A percentile compares a stretch with the other conserved stretches of the same genome.
phyloP scores from a whole-genome alignment of 83 land plant genomes.

The Picea engelmannii region DNA sequence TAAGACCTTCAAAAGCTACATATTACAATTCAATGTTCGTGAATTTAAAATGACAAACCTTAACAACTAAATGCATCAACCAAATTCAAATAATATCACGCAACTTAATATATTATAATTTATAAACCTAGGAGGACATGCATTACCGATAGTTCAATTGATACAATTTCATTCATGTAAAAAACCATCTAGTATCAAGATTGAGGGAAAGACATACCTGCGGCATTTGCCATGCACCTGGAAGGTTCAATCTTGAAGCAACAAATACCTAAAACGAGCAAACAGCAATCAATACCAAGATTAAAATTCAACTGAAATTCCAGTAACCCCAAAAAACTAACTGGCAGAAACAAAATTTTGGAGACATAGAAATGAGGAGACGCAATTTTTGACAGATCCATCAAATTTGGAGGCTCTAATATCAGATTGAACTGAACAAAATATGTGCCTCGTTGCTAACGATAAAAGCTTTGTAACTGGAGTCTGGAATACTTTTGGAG shows the following conservation, averaged over 20 bases:
- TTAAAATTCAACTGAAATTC: background rate
- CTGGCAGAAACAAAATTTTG: background rate
- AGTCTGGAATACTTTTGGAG: too few relatives aligned
- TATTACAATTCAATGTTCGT: background rate
- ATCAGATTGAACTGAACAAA: background rate
- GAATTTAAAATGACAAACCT: background rate
- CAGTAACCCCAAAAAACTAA: background rate
- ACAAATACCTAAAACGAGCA: constrained; percentile 41
- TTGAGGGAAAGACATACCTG: constrained; percentile 33
- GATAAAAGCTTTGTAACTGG: background rate
- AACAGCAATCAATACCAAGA: background rate
- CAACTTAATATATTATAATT: background rate
- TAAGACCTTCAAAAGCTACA: background rate
- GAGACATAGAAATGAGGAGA: too few relatives aligned
- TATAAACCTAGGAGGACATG: background rate
- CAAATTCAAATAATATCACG: background rate
- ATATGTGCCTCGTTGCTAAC: background rate
- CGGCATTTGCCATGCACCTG: constrained; percentile 64
- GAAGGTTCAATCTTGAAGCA: constrained; percentile 47
- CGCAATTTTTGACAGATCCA: background rate
- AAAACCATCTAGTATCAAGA: background rate
- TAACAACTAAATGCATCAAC: background rate
- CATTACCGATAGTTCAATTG: background rate
- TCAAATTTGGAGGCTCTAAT: background rate
- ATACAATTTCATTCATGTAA: background rate